Conservation (phyloP, 306 rosid species). For the Medicago lupulina region DNA sequence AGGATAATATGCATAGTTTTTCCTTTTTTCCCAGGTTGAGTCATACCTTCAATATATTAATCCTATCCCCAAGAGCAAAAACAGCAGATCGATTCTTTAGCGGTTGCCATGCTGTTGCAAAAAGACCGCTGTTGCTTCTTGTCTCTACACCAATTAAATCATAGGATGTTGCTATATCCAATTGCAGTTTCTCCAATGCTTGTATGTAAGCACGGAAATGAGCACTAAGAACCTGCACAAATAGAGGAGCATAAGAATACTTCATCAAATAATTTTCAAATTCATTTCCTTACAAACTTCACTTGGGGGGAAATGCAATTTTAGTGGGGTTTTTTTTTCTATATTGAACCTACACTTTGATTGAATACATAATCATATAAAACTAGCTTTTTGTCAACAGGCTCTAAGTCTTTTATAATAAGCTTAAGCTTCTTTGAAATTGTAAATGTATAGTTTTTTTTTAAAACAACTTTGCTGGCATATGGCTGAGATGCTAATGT, state of each 20-base stretch:
- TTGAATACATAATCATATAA: conserved; percentile 26
- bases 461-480: conserved; percentile 5
- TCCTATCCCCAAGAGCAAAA: conserved; percentile 93
- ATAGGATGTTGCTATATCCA: conserved; percentile 93
- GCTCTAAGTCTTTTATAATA: conserved; percentile 7
- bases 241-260: conserved; percentile 38
- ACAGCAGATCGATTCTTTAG: conserved; percentile 97
- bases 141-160: conserved; percentile 98
- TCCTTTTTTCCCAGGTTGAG: conserved; percentile 7
- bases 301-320: neutral
- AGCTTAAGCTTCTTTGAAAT: conserved; percentile 20
- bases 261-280: conserved; percentile 32
- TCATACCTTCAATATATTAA: conserved; percentile 77
- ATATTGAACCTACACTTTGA: conserved; percentile 27
- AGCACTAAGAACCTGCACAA: conserved; percentile 92
- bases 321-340: conserved; percentile 7
- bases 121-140: conserved; percentile 75
- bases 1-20: conserved; percentile 28
- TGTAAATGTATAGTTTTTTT: neutral
- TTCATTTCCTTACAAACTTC: conserved; percentile 2
- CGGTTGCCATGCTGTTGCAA: conserved; percentile 86
- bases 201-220: conserved; percentile 96
- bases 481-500: conserved; percentile 12
- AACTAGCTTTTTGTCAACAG: conserved; percentile 23
- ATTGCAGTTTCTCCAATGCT: conserved; percentile 90